phyloP scores from a whole-genome alignment of 2,329 filamentous ascomycete species.

The Nigrospora sphaerica region DNA sequence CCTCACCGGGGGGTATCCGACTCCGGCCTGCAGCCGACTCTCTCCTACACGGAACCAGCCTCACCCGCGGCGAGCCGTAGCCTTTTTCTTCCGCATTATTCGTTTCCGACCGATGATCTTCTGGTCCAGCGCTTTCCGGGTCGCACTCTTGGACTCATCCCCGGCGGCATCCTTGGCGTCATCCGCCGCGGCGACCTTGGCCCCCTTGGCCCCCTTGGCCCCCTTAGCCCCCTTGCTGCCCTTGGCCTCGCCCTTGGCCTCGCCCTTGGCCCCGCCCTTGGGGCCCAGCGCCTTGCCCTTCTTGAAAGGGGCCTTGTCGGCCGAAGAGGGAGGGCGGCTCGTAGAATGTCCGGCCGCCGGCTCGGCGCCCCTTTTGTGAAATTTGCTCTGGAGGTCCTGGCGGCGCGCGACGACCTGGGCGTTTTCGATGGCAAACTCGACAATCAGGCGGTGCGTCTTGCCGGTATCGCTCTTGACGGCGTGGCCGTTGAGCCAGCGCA shows the following conservation, averaged over 20 bases:
- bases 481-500: conserved; percentile 86
- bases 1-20: too few species aligned
- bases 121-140: conserved; percentile 44
- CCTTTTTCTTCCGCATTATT: conserved; percentile 66
- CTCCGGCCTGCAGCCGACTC: too few species aligned
- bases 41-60: too few species aligned
- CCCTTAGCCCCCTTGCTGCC: conserved; percentile 3
- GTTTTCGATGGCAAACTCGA: conserved; percentile 97
- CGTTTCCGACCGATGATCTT: conserved; percentile 83
- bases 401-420: conserved; percentile 87
- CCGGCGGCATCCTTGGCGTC: conserved; percentile 17
- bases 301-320: background rate
- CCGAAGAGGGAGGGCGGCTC: background rate
- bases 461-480: conserved; percentile 54
- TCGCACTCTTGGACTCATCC: conserved; percentile 3
- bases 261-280: conserved; percentile 7
- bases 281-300: background rate
- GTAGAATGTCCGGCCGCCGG: background rate
- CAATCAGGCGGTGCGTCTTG: conserved; percentile 82
- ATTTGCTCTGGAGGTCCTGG: conserved; percentile 42
- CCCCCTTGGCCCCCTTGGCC: background rate
- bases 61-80: conserved; percentile 12
- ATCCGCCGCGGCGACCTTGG: conserved; percentile 6
- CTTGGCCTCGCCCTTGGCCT: conserved; percentile 1
- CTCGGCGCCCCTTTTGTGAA: conserved; percentile 17